Evolutionary conservation across 768 basidiomycete genomes (phyloP).

Genomic region (Mycena latifolia): DNA sequence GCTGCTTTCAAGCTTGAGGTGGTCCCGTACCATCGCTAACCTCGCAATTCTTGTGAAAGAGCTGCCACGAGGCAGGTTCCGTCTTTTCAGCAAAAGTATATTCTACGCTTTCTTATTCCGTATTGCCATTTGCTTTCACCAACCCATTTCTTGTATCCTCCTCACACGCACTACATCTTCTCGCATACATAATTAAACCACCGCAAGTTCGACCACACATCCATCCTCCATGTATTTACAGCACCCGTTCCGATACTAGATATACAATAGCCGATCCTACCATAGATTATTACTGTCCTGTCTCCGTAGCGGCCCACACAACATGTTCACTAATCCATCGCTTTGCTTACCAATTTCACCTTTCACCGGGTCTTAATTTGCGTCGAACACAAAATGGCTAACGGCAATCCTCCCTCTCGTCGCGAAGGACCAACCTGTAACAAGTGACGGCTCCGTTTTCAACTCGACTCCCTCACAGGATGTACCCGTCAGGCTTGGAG

Average conservation of each 20-base stretch:
- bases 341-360: not conserved
- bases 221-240: too few species aligned
- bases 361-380: too few species aligned
- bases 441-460: slow-evolving; percentile 67
- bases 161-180: too few species aligned
- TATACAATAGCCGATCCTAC: slow-evolving; percentile 27
- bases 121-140: slow-evolving; percentile 42
- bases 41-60: slow-evolving; percentile 31
- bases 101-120: slow-evolving; percentile 37
- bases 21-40: slow-evolving; percentile 55
- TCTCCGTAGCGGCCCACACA: too few species aligned
- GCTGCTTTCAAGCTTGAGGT: slow-evolving; percentile 83
- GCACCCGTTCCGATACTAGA: slow-evolving; percentile 28
- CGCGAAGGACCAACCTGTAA: slow-evolving; percentile 95
- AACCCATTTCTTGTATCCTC: too few species aligned
- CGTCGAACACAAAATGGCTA: slow-evolving; percentile 44
- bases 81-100: slow-evolving; percentile 29
- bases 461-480: slow-evolving; percentile 22
- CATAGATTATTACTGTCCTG: slow-evolving; percentile 6
- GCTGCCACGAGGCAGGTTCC: too few species aligned
- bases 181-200: too few species aligned
- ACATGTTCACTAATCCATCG: too few species aligned
- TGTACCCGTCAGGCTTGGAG: slow-evolving; percentile 68
- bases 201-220: too few species aligned
- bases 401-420: slow-evolving; percentile 86